Base-by-base conservation (phyloP, 139 green algal species). In the Deuterostichococcus epilithicus region DNA sequence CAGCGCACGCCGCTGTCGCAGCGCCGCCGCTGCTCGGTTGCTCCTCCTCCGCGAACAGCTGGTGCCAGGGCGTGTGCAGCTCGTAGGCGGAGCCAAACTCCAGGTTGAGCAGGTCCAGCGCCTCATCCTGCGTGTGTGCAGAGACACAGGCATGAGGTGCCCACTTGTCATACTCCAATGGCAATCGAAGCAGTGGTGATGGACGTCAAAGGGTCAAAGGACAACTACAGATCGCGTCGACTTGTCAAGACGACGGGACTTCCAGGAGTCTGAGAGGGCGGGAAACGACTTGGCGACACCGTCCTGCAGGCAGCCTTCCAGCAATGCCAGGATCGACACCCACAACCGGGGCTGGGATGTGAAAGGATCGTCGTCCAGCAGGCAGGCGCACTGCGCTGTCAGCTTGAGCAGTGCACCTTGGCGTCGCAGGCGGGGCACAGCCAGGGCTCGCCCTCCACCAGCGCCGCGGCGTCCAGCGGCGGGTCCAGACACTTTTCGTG, bases 361-460 rank as follows among this genome's bases (percentile, higher is more conserved):
- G 8, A 13, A 52, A 13, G 42, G 42, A 52, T 23, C 8, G 42
- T 13, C 8, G 42, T 8, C 42, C 42, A 52, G 13, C n/a, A n/a
- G n/a, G n/a, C n/a, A n/a, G n/a, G n/a, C n/a, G n/a, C n/a, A n/a
- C n/a, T n/a, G n/a, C n/a, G n/a, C n/a, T n/a, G n/a, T n/a, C n/a
- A n/a, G n/a, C n/a, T n/a, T n/a, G 52, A 63, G 13, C 5, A 63
- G 3, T 13, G 10, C 58, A 89, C 91, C 87, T 96, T 96, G 82
- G 83, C 87, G 74, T 92, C 84, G 76, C 91, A 96, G 0, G 91
- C 85, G 37, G 88, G 87, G 81, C 91, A 96, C 3, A 96, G 88
- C 91, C 91, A 96, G 59, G 84, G 85, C 68, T 94, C 88, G 65
- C 95, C 91, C 78, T 91, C 88, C 0, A 75, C 69, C 66, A 94